phyloP scores from a whole-genome alignment of 2,329 filamentous ascomycete genomes.

The Cladosporium halotolerans region DNA sequence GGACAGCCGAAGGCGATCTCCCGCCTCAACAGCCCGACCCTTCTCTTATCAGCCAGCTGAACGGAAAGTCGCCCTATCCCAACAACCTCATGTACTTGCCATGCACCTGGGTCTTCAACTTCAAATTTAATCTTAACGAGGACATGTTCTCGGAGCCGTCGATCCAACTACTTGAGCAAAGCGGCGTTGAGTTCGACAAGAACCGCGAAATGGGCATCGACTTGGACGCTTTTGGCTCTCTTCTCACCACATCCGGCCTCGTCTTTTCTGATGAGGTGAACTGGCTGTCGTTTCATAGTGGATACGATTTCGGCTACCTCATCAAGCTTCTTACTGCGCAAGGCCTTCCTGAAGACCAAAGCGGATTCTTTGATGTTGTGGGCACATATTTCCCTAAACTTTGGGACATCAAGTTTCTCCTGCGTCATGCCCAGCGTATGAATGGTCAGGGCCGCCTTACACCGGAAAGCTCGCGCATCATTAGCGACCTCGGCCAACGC shows the following conservation, averaged over 20 bases:
- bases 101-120: constrained; percentile 98
- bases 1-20: constrained; percentile 82
- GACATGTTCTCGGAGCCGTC: constrained; percentile 98
- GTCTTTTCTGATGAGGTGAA: constrained; percentile 81
- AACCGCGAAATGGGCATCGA: constrained; percentile 88
- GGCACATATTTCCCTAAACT: constrained; percentile 88
- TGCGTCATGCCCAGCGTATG: constrained; percentile 70
- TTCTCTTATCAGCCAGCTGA: constrained; percentile 38
- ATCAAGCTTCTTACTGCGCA: constrained; percentile 86
- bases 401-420: constrained; percentile 95
- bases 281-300: constrained; percentile 97
- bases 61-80: constrained; percentile 37
- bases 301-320: constrained; percentile 96
- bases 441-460: constrained; percentile 44
- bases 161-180: constrained; percentile 81
- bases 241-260: constrained; percentile 86
- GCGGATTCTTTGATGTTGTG: constrained; percentile 81
- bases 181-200: constrained; percentile 84
- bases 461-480: constrained; percentile 61
- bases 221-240: constrained; percentile 76
- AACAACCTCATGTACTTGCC: constrained; percentile 52
- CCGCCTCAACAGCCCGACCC: constrained; percentile 62
- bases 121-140: constrained; percentile 85
- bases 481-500: constrained; percentile 82
- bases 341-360: constrained; percentile 79